Evolutionary conservation across 768 basidiomycete species (phyloP).

Genomic region (Panaeolus cyanescens): DNA sequence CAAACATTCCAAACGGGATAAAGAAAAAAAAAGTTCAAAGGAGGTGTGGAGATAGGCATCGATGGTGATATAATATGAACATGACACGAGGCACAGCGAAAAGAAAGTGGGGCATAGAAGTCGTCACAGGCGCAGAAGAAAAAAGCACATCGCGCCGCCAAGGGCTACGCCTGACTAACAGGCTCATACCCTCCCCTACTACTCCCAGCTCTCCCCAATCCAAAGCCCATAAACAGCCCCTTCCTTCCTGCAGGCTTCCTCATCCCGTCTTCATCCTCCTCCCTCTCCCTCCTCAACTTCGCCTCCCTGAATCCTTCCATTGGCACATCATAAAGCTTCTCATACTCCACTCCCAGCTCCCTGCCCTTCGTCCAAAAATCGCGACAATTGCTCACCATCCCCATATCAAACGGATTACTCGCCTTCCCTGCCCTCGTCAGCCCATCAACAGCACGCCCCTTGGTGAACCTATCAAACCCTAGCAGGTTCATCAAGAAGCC

Average conservation of each 20-base stretch:
- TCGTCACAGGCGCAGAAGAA: too few relatives aligned
- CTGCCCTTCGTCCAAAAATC: constrained; percentile 93
- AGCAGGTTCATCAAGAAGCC: constrained; percentile 87
- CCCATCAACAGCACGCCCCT: constrained; percentile 86
- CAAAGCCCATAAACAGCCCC: constrained; percentile 58
- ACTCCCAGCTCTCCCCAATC: constrained; percentile 49
- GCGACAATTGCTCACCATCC: constrained; percentile 74
- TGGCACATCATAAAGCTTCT: constrained; percentile 86
- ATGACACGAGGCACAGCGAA: too few relatives aligned
- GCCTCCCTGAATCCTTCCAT: constrained; percentile 81
- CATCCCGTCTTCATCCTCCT: constrained; percentile 56
- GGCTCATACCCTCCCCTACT: constrained; percentile 66
- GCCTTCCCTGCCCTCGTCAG: constrained; percentile 75
- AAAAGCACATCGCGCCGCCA: too few relatives aligned
- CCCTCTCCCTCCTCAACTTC: constrained; percentile 57
- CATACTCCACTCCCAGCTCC: constrained; percentile 90
- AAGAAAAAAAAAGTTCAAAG: not conserved
- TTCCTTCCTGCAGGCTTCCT: constrained; percentile 39
- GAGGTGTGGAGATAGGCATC: not conserved
- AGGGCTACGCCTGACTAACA: constrained; percentile 59
- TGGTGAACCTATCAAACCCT: constrained; percentile 93
- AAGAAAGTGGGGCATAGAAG: too few relatives aligned
- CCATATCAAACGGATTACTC: constrained; percentile 91
- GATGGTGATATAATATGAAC: not conserved
- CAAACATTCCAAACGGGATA: not conserved